These are phyloP conservation scores for Haplosporangium sp. DNA, from an alignment of 371 early-diverging fungal genomes.

Conservation along the genomic window DNA sequence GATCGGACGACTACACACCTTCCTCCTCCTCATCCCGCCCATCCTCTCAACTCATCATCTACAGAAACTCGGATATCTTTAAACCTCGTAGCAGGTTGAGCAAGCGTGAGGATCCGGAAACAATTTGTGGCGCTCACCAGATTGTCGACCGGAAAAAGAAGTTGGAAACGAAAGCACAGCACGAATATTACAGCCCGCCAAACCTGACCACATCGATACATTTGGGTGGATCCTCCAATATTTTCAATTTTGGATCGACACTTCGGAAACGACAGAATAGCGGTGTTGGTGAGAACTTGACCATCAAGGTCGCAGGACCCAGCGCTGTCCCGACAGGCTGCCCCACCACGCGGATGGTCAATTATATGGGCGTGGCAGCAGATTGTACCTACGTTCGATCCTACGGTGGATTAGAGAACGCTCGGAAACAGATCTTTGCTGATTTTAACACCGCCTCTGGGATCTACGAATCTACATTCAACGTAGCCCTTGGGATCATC, in stretches of 20 bases:
- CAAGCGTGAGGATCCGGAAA: background rate
- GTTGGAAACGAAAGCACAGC: background rate
- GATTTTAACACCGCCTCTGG: slow-evolving; percentile 81
- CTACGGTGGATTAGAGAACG: slow-evolving; percentile 67
- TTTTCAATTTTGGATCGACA: background rate
- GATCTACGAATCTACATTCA: slow-evolving; percentile 88
- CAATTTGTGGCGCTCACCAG: background rate
- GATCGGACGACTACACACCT: slow-evolving; percentile 61
- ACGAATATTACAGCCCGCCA: background rate
- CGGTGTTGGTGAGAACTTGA: background rate
- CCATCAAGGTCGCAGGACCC: slow-evolving; percentile 17
- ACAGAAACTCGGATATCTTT: slow-evolving; percentile 68
- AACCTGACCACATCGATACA: slow-evolving; percentile 1
- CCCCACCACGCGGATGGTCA: slow-evolving; percentile 22
- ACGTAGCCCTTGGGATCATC: slow-evolving; percentile 84
- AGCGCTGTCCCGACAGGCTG: slow-evolving; percentile 28
- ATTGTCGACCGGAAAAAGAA: background rate
- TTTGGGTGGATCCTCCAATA: background rate
- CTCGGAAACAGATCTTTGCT: slow-evolving; percentile 73
- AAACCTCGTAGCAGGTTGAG: background rate
- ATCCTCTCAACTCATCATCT: slow-evolving; percentile 61
- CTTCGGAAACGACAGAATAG: slow-evolving; percentile 8
- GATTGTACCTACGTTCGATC: slow-evolving; percentile 72
- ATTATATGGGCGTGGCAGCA: slow-evolving; percentile 65
- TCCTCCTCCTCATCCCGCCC: background rate